phyloP scores from a whole-genome alignment of 2,329 filamentous ascomycete species.

The Aspergillus brasiliensis region DNA sequence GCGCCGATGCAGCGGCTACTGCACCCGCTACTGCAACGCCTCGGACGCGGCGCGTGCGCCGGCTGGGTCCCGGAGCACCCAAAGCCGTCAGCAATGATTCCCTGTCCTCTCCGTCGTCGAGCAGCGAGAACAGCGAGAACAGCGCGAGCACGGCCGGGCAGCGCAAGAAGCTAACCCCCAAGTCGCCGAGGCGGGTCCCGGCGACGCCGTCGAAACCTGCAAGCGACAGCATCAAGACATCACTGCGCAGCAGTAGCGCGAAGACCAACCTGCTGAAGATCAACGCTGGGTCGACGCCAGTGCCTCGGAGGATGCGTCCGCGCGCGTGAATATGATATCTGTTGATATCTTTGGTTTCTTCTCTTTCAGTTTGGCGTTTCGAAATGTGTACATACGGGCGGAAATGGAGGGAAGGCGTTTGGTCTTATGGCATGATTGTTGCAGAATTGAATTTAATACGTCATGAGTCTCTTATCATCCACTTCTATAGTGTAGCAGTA shows the following conservation, averaged over 20 bases:
- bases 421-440: no score
- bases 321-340: slow-evolving; percentile 22
- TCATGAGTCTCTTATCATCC: no score
- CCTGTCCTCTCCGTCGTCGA: slow-evolving; percentile 20
- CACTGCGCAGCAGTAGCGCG: slow-evolving; percentile 20
- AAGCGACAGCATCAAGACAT: slow-evolving; percentile 19
- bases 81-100: slow-evolving; percentile 14
- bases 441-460: no score
- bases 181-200: slow-evolving; percentile 29
- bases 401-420: no score
- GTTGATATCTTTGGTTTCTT: slow-evolving; percentile 3
- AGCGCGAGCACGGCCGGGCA: slow-evolving; percentile 26
- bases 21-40: slow-evolving; percentile 29
- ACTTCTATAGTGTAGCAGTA: no score
- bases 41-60: slow-evolving; percentile 35
- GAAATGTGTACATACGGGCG: no score
- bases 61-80: slow-evolving; percentile 27
- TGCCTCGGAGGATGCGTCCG: slow-evolving; percentile 36
- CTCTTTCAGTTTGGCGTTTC: not conserved
- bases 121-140: not conserved
- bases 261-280: slow-evolving; percentile 35
- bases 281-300: slow-evolving; percentile 40
- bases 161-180: slow-evolving; percentile 40
- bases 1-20: slow-evolving; percentile 22
- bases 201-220: slow-evolving; percentile 26